Evolutionary conservation across 768 basidiomycete genomes (phyloP).

Genomic region (Hortiboletus campestris): DNA sequence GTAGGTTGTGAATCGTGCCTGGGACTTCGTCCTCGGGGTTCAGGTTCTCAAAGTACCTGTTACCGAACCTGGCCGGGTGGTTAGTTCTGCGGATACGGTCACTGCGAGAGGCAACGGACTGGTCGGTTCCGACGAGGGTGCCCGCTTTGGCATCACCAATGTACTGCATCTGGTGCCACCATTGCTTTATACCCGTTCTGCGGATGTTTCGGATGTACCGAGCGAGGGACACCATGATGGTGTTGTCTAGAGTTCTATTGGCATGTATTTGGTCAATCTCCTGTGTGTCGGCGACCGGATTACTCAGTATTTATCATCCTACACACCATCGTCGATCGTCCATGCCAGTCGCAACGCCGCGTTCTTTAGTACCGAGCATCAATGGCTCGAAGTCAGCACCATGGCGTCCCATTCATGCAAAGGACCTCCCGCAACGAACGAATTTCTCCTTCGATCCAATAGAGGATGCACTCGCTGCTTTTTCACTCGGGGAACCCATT

Average conservation of each 20-base stretch:
- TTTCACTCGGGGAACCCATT: slow-evolving; percentile 81
- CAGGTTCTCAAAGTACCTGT: slow-evolving; percentile 91
- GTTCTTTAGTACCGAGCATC: slow-evolving; percentile 2
- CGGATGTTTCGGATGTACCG: slow-evolving; percentile 77
- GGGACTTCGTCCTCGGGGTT: slow-evolving; percentile 86
- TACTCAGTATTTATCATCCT: no score
- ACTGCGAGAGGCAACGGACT: slow-evolving; percentile 50
- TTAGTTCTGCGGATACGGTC: slow-evolving; percentile 2
- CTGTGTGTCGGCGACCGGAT: no score
- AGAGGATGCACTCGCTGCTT: slow-evolving; percentile 74
- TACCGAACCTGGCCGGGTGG: slow-evolving; percentile 70
- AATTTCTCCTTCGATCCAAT: slow-evolving; percentile 75
- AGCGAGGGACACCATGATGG: slow-evolving; percentile 63
- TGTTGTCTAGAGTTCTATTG: slow-evolving; percentile 18
- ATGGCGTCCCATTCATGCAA: slow-evolving; percentile 26
- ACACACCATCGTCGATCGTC: neutral
- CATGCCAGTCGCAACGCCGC: slow-evolving; percentile 8
- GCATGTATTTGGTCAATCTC: slow-evolving; percentile 19
- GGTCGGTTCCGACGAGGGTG: slow-evolving; percentile 69
- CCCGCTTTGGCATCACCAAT: slow-evolving; percentile 94
- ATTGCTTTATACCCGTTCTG: slow-evolving; percentile 76
- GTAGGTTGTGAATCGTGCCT: slow-evolving; percentile 43
- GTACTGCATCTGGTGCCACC: slow-evolving; percentile 90
- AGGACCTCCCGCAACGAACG: slow-evolving; percentile 23
- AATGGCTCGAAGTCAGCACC: slow-evolving; percentile 5